Evolutionary conservation across 371 early-diverging fungal genomes (phyloP).

Genomic region (Lichtheimia corymbifera): DNA sequence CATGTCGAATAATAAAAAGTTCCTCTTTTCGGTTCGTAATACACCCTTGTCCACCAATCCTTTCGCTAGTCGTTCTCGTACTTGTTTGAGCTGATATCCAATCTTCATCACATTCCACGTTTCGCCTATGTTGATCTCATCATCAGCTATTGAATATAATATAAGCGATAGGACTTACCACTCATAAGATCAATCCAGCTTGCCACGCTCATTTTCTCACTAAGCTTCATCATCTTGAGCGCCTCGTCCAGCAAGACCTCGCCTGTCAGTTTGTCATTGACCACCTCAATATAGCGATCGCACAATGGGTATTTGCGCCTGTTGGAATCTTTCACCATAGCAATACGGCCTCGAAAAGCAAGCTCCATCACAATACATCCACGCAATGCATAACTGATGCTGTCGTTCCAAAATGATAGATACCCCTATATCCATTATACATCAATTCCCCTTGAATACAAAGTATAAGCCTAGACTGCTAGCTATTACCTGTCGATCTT

Average conservation of each 20-base stretch:
- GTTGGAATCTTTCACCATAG: conserved; percentile 83
- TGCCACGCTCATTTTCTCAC: conserved; percentile 74
- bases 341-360: conserved; percentile 87
- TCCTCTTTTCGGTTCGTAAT: conserved; percentile 91
- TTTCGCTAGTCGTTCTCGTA: conserved; percentile 94
- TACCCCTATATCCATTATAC: conserved; percentile 71
- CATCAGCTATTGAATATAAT: too few species aligned
- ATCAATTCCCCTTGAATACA: too few species aligned
- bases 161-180: conserved; percentile 56
- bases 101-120: conserved; percentile 97
- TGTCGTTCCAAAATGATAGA: conserved; percentile 98
- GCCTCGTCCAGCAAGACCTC: conserved; percentile 96
- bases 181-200: conserved; percentile 97
- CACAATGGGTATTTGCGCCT: conserved; percentile 76
- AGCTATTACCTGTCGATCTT: conserved; percentile 81
- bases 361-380: conserved; percentile 96
- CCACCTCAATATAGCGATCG: conserved; percentile 86
- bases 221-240: conserved; percentile 80
- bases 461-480: background rate
- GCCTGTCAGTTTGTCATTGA: conserved; percentile 81
- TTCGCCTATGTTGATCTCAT: conserved; percentile 68
- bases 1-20: conserved; percentile 95
- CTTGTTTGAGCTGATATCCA: conserved; percentile 96
- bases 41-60: conserved; percentile 97
- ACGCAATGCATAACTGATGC: conserved; percentile 92